Percentiles rank a stretch among this genome's conserved stretches.
Conservation (phyloP, 805 yeast genomes). For the Nakazawaea laoshanensis region DNA sequence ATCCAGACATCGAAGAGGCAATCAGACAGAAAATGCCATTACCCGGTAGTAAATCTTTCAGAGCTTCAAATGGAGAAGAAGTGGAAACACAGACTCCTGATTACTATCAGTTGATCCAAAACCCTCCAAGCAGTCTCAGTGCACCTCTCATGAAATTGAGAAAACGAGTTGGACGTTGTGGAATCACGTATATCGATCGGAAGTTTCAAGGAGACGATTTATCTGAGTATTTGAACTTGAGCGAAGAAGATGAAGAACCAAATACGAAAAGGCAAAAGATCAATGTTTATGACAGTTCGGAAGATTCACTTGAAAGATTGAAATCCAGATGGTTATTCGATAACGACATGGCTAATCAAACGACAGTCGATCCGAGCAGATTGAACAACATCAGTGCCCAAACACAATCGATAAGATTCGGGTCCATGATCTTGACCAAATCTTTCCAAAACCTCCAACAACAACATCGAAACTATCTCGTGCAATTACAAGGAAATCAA, state of each 20-base stretch:
- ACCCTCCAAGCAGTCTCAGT: slow-evolving; percentile 22
- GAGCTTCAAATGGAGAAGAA: slow-evolving; percentile 42
- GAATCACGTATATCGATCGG: slow-evolving; percentile 68
- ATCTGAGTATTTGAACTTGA: slow-evolving; percentile 32
- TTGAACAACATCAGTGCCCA: slow-evolving; percentile 77
- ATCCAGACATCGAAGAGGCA: slow-evolving; percentile 28
- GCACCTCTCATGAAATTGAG: slow-evolving; percentile 55
- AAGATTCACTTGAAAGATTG: slow-evolving; percentile 27
- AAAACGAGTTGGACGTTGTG: slow-evolving; percentile 67
- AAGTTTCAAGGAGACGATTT: slow-evolving; percentile 29
- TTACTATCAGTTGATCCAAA: slow-evolving; percentile 30
- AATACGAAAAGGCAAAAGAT: slow-evolving; percentile 14
- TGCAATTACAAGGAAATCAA: slow-evolving; percentile 20
- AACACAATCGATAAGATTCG: slow-evolving; percentile 86
- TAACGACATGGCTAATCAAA: slow-evolving; percentile 28
- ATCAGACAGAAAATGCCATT: slow-evolving; percentile 38
- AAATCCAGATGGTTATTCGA: slow-evolving; percentile 45
- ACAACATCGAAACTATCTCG: slow-evolving; percentile 19
- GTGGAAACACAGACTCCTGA: slow-evolving; percentile 40
- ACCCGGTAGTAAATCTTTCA: slow-evolving; percentile 34
- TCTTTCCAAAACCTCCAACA: slow-evolving; percentile 45
- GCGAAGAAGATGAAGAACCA: slow-evolving; percentile 15
- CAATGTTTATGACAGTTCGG: slow-evolving; percentile 25
- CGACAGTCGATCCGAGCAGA: slow-evolving; percentile 57
- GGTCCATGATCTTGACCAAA: slow-evolving; percentile 82